Conservation (phyloP, 2,329 filamentous ascomycete genomes). For the Passalora sequoiae region DNA sequence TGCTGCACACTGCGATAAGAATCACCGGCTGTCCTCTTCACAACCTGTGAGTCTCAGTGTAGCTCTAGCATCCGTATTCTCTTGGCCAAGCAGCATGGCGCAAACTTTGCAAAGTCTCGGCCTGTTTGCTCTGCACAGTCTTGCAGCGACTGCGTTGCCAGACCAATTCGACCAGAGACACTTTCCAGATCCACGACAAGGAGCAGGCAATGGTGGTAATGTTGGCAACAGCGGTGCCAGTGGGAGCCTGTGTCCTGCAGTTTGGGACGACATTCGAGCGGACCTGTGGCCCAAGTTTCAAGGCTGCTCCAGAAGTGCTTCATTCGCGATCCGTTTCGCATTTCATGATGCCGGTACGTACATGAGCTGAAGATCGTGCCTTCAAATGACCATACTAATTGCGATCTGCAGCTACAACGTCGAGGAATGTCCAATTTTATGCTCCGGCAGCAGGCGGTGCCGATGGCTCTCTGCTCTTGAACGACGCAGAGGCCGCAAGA, state of each 20-base stretch:
- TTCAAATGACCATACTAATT: conserved; percentile 1
- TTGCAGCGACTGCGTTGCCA: not conserved
- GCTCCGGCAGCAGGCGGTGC: conserved; percentile 34
- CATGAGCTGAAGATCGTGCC: not conserved
- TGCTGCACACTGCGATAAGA: not conserved
- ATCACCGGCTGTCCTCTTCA: not conserved
- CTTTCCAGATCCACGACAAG: not conserved
- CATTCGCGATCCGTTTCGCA: conserved; percentile 28
- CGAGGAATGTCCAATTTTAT: conserved; percentile 15
- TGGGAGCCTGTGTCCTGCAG: conserved; percentile 10
- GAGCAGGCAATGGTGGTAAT: not conserved
- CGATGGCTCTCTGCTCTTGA: conserved; percentile 39
- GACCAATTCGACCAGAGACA: not conserved
- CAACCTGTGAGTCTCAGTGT: not conserved
- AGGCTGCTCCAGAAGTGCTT: conserved; percentile 10
- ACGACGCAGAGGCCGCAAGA: conserved; percentile 34
- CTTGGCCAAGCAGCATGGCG: not conserved
- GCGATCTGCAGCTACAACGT: conserved; percentile 4
- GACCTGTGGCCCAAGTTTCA: conserved; percentile 13
- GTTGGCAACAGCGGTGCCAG: not conserved
- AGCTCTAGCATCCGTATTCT: not conserved
- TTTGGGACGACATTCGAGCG: conserved; percentile 13
- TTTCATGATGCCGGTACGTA: conserved; percentile 30
- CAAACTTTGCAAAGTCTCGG: not conserved
- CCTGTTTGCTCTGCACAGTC: not conserved